phyloP scores from a whole-genome alignment of 306 rosid genomes.

The Leucaena leucocephala region DNA sequence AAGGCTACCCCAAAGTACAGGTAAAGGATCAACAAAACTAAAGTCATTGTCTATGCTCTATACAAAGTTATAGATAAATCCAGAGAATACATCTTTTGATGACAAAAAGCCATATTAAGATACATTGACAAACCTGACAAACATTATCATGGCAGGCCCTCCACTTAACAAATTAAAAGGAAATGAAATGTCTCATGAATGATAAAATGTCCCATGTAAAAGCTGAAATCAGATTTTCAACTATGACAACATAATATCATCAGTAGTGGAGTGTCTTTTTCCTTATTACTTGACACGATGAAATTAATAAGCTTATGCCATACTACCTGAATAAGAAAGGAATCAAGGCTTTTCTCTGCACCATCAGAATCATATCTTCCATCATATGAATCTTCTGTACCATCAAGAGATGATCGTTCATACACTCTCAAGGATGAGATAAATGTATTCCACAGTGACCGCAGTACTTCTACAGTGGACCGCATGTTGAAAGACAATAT shows the following conservation, averaged over 20 bases:
- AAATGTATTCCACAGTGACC: conserved; percentile 91
- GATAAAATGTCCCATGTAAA: conserved; percentile 14
- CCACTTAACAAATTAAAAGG: conserved; percentile 16
- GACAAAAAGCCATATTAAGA: conserved; percentile 18
- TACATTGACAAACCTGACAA: conserved; percentile 21
- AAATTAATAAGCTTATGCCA: conserved; percentile 31
- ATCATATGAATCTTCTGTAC: conserved; percentile 72
- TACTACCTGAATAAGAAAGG: conserved; percentile 86
- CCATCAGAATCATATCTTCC: conserved; percentile 99
- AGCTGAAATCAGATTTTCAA: conserved; percentile 14
- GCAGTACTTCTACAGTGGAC: conserved; percentile 64
- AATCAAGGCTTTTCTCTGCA: conserved; percentile 84
- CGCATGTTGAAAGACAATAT: conserved; percentile 32
- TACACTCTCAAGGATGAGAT: conserved; percentile 71
- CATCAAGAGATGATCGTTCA: conserved; percentile 75
- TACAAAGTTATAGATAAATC: not conserved
- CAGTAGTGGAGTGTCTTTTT: conserved; percentile 8
- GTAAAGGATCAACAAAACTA: not conserved
- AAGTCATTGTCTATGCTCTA: not conserved
- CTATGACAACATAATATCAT: conserved; percentile 26
- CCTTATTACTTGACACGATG: conserved; percentile 15
- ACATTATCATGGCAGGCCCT: conserved; percentile 24
- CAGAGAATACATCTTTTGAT: conserved; percentile 11
- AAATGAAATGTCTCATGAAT: conserved; percentile 4
- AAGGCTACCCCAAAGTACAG: not conserved